phyloP scores from a whole-genome alignment of 2,329 filamentous ascomycete genomes.

The Blumeriella jaapii region DNA sequence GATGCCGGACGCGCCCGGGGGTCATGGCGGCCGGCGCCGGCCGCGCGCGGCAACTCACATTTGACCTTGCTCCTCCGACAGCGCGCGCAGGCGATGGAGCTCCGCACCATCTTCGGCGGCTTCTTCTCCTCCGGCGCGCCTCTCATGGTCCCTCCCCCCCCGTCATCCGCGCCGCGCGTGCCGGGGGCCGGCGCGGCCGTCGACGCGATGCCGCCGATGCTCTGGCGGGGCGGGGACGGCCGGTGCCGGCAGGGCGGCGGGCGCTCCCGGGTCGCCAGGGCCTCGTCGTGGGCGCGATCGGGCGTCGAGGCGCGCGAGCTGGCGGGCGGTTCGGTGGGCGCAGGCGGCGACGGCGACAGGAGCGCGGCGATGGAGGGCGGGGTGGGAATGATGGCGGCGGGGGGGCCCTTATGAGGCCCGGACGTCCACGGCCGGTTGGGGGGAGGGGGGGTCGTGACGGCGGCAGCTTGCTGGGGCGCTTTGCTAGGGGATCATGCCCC shows the following conservation, averaged over 20 bases:
- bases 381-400: conserved; percentile 28
- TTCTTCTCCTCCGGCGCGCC: conserved; percentile 33
- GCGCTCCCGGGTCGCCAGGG: conserved; percentile 25
- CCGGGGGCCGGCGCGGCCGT: conserved; percentile 17
- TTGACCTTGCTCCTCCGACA: conserved; percentile 79
- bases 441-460: neutral
- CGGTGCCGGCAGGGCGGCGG: conserved; percentile 23
- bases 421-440: neutral
- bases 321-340: neutral
- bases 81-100: conserved; percentile 65
- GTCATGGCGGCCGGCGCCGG: neutral
- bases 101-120: conserved; percentile 48
- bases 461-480: neutral
- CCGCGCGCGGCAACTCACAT: conserved; percentile 40
- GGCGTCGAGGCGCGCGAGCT: conserved; percentile 17
- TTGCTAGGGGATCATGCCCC: too few relatives aligned
- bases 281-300: conserved; percentile 14
- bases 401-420: conserved; percentile 20
- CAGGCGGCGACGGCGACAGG: conserved; percentile 24
- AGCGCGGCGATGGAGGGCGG: conserved; percentile 28
- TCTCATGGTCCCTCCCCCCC: conserved; percentile 21
- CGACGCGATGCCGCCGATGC: conserved; percentile 19
- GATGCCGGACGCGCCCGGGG: neutral
- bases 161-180: conserved; percentile 21
- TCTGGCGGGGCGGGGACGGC: conserved; percentile 22